Evolutionary conservation across 805 yeast species (phyloP), one percentile per base, ranked within the genome.

Genomic region (Sungouiozyma ichnusensis): DNA sequence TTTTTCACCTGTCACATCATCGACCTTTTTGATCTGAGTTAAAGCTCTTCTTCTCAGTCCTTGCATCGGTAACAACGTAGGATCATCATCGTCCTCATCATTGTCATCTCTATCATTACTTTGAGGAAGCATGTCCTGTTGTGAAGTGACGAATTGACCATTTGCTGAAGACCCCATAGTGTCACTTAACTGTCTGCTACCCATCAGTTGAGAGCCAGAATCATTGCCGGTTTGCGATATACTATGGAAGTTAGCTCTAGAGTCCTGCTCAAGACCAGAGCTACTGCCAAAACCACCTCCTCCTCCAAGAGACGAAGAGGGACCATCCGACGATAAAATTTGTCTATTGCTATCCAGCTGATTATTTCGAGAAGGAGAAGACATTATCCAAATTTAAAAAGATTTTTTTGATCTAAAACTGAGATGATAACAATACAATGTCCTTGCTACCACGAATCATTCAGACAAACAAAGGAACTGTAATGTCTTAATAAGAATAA

Each of bases 1-100:
- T 52, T 85, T 85, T 58, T 88, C 97, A 45, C 95, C 97, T 3
- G 96, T 86, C 37, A 78, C 77, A 66, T 92, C 98, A 20, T 76
- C 76, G 20, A 92, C 95, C 57, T 83, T 85, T 20, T 94, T 87
- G 41, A 90, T 85, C 20, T 78, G 77, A 44, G 75, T 69, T 45
- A 80, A 67, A 46, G 76, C 74, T 54, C 81, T 72, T 65, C 82
- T 72, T 53, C 72, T 65, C 34, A 60, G 39, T 27, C 56, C 58
- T 39, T 53, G 57, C 49, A 59, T 49, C 7, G 62, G 62, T 34
- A 52, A 38, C 29, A 24, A 24, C 6, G 29, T 24, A 24, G 29
- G 6, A 6, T 24, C 29, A 24, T 24, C 29, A 11, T 24, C 29
- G 11, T 24, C 29, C 29, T 24, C 29, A 33, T 52, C 49, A 16